Evolutionary conservation across 2,329 filamentous ascomycete species (phyloP).

Genomic region (Phaeoacremonium minimum): DNA sequence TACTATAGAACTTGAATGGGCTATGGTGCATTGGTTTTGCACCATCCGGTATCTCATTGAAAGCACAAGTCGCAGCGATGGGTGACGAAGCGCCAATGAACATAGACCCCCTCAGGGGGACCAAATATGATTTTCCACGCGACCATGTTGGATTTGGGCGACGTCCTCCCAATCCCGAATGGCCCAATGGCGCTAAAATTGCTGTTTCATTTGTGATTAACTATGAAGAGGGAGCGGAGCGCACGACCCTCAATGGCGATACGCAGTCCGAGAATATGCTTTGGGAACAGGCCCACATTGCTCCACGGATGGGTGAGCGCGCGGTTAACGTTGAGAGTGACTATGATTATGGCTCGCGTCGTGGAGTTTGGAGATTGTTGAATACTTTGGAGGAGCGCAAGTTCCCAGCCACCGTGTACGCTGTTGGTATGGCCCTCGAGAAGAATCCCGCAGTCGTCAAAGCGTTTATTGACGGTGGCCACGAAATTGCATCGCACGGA

Average conservation of each 20-base stretch:
- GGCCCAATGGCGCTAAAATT: constrained; percentile 28
- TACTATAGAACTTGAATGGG: too few species aligned
- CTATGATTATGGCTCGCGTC: constrained; percentile 14
- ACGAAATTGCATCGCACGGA: constrained; percentile 13
- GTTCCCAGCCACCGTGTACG: constrained; percentile 8
- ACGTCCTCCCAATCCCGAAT: constrained; percentile 16
- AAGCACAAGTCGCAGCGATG: too few species aligned
- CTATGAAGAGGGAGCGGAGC: constrained; percentile 27
- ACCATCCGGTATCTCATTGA: too few species aligned
- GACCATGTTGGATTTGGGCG: constrained; percentile 12
- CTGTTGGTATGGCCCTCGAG: constrained; percentile 9
- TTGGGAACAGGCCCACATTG: constrained; percentile 9
- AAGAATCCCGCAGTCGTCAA: constrained; percentile 8
- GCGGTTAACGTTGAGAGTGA: constrained; percentile 10
- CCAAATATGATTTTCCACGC: constrained; percentile 16
- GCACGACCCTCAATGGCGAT: constrained; percentile 24
- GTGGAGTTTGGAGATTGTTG: constrained; percentile 12
- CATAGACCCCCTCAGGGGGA: constrained; percentile 1
- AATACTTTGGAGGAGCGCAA: constrained; percentile 7
- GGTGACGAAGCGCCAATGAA: background rate
- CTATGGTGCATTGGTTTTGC: too few species aligned
- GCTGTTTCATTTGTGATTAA: constrained; percentile 31
- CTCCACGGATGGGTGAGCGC: constrained; percentile 9
- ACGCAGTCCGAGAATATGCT: constrained; percentile 14
- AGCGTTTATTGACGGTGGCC: constrained; percentile 9